Base-by-base conservation (phyloP, 768 basidiomycete species). In the Mycena venus region DNA sequence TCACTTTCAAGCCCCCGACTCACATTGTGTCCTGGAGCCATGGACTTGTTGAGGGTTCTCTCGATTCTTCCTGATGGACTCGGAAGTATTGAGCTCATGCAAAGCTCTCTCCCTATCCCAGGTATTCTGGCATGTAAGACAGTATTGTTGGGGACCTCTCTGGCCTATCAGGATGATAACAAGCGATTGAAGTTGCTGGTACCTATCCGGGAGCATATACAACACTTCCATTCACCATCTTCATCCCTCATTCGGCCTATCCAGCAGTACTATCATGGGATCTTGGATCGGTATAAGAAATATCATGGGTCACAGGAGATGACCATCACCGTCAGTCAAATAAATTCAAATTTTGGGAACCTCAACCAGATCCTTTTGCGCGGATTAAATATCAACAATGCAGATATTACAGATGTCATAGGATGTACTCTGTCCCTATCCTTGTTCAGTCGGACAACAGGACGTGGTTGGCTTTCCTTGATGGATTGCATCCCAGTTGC, bases 51-150 rank as follows among this genome's bases (percentile, higher is more conserved):
- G 23, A n/a, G 15, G 7, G 29, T 70, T 38, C 36, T 70, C 1
- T 70, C 69, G 8, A 19, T 69, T n/a, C 60, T 70, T 21, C 69
- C 69, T 0, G 69, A 70, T 53, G 69, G 69, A 6, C 31, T 70
- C 0, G 49, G 60, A 1, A 34, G 63, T 40, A 21, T 38, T 11
- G 60, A 70, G 25, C 69, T 70, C 15, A 29, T 70, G 2, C 69
- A 70, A 40, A 53, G 60, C 29, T 23, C 25, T 21, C 60, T 70
- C 14, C 69, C 69, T 0, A 49, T 69, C n/a, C 0, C 42, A 21
- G 21, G 38, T 36, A 62, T 70, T 31, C 58, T 70, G 4, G 8
- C 15, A 6, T 70, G 58, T 34, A 70, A 70, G 25, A 38, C 31
- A 4, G 58, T 29, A 5, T 36, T 70, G 59, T 40, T 70, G 2